Conservation (phyloP, 2,329 filamentous ascomycete species). For the Xylaria sp. region DNA sequence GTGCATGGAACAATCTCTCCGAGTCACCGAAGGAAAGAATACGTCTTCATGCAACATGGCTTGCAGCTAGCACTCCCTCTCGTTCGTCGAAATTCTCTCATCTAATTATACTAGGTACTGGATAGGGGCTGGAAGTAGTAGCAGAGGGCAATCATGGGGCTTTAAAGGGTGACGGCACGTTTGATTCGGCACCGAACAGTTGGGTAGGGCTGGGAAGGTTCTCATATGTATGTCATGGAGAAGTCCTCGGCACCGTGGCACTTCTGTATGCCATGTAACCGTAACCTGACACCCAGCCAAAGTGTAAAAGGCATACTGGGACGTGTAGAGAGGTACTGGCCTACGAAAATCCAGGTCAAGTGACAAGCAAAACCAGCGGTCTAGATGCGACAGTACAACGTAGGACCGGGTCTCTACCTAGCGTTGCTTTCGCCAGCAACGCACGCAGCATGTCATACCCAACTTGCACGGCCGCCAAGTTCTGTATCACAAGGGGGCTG, state of each 20-base stretch:
- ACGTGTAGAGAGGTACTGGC: slow-evolving; percentile 1
- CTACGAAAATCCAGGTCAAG: slow-evolving; percentile 7
- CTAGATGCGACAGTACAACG: slow-evolving; percentile 10
- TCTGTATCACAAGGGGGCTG: slow-evolving; percentile 24
- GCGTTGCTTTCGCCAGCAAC: slow-evolving; percentile 7
- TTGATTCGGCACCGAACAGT: slow-evolving; percentile 18
- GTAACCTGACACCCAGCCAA: neutral
- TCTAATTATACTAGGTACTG: neutral
- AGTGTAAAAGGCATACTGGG: slow-evolving; percentile 8
- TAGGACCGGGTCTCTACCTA: neutral
- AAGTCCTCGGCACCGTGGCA: neutral
- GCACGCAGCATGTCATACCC: slow-evolving; percentile 1
- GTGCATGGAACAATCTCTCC: neutral
- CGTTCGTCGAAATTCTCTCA: neutral
- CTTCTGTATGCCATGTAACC: slow-evolving; percentile 16
- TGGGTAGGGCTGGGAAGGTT: slow-evolving; percentile 28
- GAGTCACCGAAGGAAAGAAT: neutral
- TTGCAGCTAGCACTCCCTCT: neutral
- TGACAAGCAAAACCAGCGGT: slow-evolving; percentile 19
- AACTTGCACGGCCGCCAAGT: slow-evolving; percentile 6
- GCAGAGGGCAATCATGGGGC: neutral
- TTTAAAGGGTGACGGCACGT: neutral
- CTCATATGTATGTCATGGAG: neutral
- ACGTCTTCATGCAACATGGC: neutral
- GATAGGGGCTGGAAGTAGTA: neutral